Percentiles rank a stretch among this genome's conserved stretches.
Conservation (phyloP, 768 basidiomycete genomes). For the Lanmaoa rubissima region DNA sequence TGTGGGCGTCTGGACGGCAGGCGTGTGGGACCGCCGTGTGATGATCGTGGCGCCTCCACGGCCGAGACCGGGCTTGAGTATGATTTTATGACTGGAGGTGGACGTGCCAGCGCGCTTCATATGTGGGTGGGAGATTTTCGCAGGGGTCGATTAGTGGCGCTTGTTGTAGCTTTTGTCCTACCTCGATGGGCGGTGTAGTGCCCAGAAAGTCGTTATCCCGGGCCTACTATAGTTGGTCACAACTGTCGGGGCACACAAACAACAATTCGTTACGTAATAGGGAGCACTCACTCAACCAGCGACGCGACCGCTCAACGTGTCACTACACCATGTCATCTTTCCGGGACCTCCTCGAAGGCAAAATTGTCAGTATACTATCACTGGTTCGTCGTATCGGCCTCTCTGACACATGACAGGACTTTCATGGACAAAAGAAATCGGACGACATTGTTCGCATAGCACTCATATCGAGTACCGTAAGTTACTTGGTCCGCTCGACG, state of each 20-base stretch:
- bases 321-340: constrained; percentile 23
- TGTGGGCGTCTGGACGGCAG: constrained; percentile 13
- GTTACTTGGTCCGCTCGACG: constrained; percentile 1
- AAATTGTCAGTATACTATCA: constrained; percentile 23
- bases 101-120: constrained; percentile 27
- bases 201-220: background rate
- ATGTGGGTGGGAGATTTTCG: background rate
- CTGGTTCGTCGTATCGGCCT: background rate
- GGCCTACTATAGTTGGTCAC: too few species aligned
- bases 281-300: background rate
- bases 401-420: constrained; percentile 25
- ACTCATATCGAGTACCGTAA: constrained; percentile 25
- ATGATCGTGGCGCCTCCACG: constrained; percentile 28
- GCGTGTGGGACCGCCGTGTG: constrained; percentile 24
- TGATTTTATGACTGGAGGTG: constrained; percentile 36
- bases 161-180: background rate
- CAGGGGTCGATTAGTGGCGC: background rate
- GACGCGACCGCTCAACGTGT: constrained; percentile 9
- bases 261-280: constrained; percentile 20
- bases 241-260: too few species aligned
- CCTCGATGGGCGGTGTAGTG: background rate
- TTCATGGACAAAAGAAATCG: constrained; percentile 29
- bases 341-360: constrained; percentile 30
- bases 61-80: constrained; percentile 39
- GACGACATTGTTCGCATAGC: constrained; percentile 25